Base-by-base conservation (phyloP, 306 rosid genomes). In the Styphnolobium japonicum region DNA sequence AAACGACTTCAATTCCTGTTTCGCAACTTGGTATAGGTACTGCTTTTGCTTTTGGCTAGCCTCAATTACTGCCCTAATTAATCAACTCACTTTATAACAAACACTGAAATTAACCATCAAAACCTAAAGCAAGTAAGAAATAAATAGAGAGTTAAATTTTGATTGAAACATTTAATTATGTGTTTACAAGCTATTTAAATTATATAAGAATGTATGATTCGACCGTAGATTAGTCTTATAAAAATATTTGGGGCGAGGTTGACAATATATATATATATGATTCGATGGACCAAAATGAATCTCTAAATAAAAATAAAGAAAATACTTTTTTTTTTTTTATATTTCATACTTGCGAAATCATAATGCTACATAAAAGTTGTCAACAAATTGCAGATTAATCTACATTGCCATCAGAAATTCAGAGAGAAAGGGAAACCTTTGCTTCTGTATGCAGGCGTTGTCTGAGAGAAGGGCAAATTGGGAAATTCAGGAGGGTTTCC, bases 321-420 rank as follows among this genome's bases (percentile, higher is more conserved):
- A 70, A 14, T 27, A 23, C 2, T 8, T 33, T 1, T 6, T 29
- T 53, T 52, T 40, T 65, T 73, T 23, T 58, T 3, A 10, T 9
- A 6, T 25, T 14, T 48, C 9, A 29, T 40, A 45, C 15, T 58
- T 12, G 57, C 1, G 1, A 56, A 31, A 58, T 8, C 0, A 55
- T 46, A 63, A 42, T 22, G 58, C 15, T 23, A 56, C 63, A 40
- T 19, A 49, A 71, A 48, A 71, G 4, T 40, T 67, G 73, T 69
- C 0, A 76, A 49, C 5, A 82, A 61, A 82, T 69, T 61, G 64
- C 82, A 82, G 68, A 67, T 51, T 15, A 71, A 61, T 52, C 23
- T 75, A 75, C 57, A 27, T 10, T 53, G 75, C 36, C 43, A 77
- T 46, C 25, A 25, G 68, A 73, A 52, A 80, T 55, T 67, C 53